Conservation (phyloP, 2,329 filamentous ascomycete genomes). For the Sporothrix brasiliensis region DNA sequence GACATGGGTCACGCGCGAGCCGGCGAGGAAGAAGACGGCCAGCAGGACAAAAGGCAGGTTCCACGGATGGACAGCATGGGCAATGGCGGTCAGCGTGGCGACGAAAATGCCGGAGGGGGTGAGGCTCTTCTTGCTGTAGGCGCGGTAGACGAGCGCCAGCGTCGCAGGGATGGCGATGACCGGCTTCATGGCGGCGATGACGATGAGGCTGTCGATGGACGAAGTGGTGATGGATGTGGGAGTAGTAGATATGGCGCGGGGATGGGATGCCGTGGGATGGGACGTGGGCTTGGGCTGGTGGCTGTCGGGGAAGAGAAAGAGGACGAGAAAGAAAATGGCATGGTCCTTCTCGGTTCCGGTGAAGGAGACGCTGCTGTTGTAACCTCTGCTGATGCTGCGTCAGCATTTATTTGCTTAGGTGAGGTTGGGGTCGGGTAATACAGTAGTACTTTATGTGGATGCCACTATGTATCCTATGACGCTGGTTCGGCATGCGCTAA, state of each 20-base stretch:
- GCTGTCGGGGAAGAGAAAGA: neutral
- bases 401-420: constrained; percentile 4
- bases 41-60: constrained; percentile 86
- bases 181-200: constrained; percentile 55
- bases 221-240: neutral
- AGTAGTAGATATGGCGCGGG: neutral
- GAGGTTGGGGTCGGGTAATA: neutral
- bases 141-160: constrained; percentile 64
- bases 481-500: neutral
- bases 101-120: constrained; percentile 74
- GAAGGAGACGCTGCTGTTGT: neutral
- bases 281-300: neutral
- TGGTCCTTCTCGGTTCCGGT: neutral
- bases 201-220: neutral
- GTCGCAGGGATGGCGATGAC: constrained; percentile 62
- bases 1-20: constrained; percentile 73
- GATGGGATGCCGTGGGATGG: neutral
- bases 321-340: neutral
- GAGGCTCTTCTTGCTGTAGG: constrained; percentile 73
- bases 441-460: neutral
- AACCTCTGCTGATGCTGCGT: neutral
- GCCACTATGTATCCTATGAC: neutral
- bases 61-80: constrained; percentile 92
- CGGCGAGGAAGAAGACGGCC: constrained; percentile 81
- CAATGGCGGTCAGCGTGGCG: constrained; percentile 71